Evolutionary conservation across 192 early-diverging fungal species (phyloP), one percentile per base, ranked within the genome.

Genomic region (Dissophora globulifera): DNA sequence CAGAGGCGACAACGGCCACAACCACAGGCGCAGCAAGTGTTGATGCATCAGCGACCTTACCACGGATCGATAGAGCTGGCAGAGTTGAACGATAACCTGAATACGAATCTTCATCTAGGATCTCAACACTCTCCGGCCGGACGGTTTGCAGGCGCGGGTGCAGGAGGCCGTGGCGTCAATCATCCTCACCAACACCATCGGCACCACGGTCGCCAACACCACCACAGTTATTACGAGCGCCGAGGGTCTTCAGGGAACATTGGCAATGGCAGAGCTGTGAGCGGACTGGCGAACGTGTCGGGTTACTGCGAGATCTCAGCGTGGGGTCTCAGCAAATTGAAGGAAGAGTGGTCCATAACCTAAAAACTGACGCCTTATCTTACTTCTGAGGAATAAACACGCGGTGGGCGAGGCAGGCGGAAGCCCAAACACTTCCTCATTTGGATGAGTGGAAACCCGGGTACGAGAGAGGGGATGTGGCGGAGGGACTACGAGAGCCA

Each of bases 251-350:
- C 48, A 15, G 20, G 30, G 49, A 59, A 32, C 17, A 9, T 38
- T n/a, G n/a, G n/a, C n/a, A n/a, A n/a, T n/a, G n/a, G n/a, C n/a
- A n/a, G n/a, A n/a, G n/a, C n/a, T n/a, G n/a, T n/a, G n/a, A n/a
- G n/a, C n/a, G n/a, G n/a, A n/a, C n/a, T n/a, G n/a, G n/a, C n/a
- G n/a, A 38, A 38, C 3, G 23, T 40, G 7, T 15, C 41, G 4
- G 71, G 71, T 0, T 29, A 60, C 17, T 76, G 71, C 35, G 71
- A 76, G 58, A 66, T 76, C 20, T 76, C 63, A 17, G 57, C 56
- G 1, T 76, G 71, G 71, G 71, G 71, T 2, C 40, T 76, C 17
- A n/a, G 53, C 0, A 58, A 48, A 17, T 33, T 76, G 26, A 53
- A 32, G n/a, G 71, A 65, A 27, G 71, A 76, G 19, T 76, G 71